Conservation (phyloP, 176 grass and related monocot genomes). For the Bolboschoenus planiculmis region DNA sequence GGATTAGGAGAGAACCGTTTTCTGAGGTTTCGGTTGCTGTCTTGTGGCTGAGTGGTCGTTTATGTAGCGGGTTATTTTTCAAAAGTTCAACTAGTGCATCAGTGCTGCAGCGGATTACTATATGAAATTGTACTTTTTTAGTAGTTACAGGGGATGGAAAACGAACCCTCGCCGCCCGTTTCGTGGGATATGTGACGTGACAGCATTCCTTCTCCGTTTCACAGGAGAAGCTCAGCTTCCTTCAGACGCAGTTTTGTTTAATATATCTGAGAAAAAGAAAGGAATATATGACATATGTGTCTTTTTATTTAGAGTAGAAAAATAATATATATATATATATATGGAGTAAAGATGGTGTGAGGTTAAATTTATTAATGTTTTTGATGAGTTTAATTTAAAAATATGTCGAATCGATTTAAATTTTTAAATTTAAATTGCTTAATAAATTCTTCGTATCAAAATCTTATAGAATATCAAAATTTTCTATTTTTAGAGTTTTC, state of each 20-base stretch:
- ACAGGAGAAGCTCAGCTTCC: background rate
- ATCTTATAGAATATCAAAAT: no score
- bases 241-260: background rate
- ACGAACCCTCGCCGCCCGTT: background rate
- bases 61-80: background rate
- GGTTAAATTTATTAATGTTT: no score
- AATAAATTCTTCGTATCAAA: no score
- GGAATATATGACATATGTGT: background rate
- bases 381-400: no score
- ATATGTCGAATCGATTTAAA: no score
- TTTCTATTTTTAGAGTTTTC: no score
- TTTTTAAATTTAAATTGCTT: no score
- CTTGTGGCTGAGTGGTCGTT: background rate
- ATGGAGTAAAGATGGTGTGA: no score
- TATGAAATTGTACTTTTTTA: background rate
- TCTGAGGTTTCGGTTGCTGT: background rate
- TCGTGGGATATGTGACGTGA: background rate
- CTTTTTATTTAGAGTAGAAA: no score
- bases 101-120: background rate
- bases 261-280: background rate
- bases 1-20: background rate
- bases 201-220: background rate
- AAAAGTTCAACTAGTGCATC: background rate
- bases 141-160: background rate
- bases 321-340: no score